Percentiles rank a stretch among this genome's conserved stretches.
Evolutionary conservation across 768 basidiomycete genomes (phyloP).

Genomic region (Macrolepiota albuminosa): DNA sequence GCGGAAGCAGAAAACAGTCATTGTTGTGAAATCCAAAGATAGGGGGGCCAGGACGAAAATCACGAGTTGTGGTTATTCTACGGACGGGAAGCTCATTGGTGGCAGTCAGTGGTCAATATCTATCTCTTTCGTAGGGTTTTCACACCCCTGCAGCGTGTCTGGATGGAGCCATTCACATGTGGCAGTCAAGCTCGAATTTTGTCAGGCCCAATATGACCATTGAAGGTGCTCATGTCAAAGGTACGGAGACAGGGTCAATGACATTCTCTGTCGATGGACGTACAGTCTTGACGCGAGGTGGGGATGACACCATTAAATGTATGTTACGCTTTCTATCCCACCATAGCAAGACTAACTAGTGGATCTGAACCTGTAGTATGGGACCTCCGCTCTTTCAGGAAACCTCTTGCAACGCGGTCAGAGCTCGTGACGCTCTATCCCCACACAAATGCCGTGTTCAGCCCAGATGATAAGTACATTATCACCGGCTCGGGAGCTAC

Average conservation of each 20-base stretch:
- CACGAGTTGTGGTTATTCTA: conserved; percentile 80
- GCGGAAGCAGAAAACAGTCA: conserved; percentile 91
- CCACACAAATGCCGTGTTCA: conserved; percentile 91
- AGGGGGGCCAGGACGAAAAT: conserved; percentile 92
- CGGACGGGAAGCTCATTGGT: conserved; percentile 84
- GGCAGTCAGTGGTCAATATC: conserved; percentile 52
- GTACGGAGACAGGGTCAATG: conserved; percentile 81
- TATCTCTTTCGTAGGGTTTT: neutral
- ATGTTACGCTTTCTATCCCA: conserved; percentile 27
- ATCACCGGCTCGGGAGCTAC: conserved; percentile 77
- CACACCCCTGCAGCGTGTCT: conserved; percentile 64
- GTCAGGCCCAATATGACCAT: conserved; percentile 83
- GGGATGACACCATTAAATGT: conserved; percentile 96
- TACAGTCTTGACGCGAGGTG: conserved; percentile 84
- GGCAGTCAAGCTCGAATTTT: conserved; percentile 90
- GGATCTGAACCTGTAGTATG: conserved; percentile 56
- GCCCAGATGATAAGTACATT: conserved; percentile 88
- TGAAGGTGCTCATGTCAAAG: conserved; percentile 85
- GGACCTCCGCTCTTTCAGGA: conserved; percentile 90
- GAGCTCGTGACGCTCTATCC: conserved; percentile 79
- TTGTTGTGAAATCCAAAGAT: conserved; percentile 96
- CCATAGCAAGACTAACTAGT: neutral
- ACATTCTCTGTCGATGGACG: conserved; percentile 86
- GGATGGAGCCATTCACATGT: conserved; percentile 91
- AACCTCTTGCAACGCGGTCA: conserved; percentile 67